Base-by-base conservation (phyloP, 2,329 filamentous ascomycete genomes). In the Nemania sp. region DNA sequence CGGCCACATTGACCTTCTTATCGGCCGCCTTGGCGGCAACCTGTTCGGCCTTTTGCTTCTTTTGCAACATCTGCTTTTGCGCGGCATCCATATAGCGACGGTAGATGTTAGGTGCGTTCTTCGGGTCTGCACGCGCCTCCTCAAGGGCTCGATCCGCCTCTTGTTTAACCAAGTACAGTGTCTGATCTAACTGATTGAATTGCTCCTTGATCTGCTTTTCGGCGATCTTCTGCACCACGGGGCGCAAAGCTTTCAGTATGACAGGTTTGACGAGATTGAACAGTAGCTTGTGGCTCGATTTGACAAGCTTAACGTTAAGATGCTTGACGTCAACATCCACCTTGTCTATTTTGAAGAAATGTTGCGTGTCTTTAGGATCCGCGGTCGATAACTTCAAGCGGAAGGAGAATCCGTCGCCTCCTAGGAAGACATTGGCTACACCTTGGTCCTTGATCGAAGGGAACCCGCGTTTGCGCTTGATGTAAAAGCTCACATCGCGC, bases 301-400 rank as follows among this genome's bases (percentile, higher is more conserved):
- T 85, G 80, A 92, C 91, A 61, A 99, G 73, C 77, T 96, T 96
- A 76, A 99, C 86, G 64, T 88, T 83, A 53, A 97, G 80, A 67
- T 92, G 72, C 75, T 90, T 89, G 63, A 96, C 83, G 64, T 90
- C 86, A 17, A 96, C 90, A 34, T 89, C 80, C 3, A 96, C 88
- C 72, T 89, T 92, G 68, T 96, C 91, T 56, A 97, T 82, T 82
- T 96, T 97, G 83, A 97, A 93, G 75, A 96, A 94, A 72, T 94
- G 86, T 65, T 89, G 84, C 23, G 79, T 77, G 66, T 96, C 91
- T 17, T 78, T 80, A 69, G 86, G 83, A 47, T 93, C 86, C 2
- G 90, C 86, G 41, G 86, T 92, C 52, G 92, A 90, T 64, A 96
- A 81, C 69, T 91, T 90, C 68, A 97, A 84, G 73, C 91, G 92